Conservation (phyloP, 2,329 filamentous ascomycete genomes). For the Colletotrichum sansevieriae region DNA sequence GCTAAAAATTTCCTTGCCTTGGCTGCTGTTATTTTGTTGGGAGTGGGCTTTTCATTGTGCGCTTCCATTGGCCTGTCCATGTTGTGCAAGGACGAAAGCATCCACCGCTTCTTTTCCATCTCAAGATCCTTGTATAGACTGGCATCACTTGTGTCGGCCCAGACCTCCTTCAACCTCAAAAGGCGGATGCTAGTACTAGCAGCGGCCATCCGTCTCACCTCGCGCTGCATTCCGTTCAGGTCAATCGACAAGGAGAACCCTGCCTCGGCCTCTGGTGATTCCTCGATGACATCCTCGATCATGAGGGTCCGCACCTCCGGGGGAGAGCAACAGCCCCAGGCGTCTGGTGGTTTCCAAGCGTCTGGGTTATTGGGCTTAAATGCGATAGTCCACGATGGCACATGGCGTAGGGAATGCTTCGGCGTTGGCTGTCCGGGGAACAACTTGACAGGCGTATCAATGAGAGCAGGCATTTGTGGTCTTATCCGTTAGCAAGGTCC, state of each 20-base stretch:
- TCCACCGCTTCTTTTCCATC: slow-evolving; percentile 71
- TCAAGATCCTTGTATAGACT: slow-evolving; percentile 64
- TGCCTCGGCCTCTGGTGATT: slow-evolving; percentile 39
- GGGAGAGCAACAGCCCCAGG: slow-evolving; percentile 55
- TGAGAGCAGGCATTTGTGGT: slow-evolving; percentile 1
- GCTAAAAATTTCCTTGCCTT: slow-evolving; percentile 57
- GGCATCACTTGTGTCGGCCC: slow-evolving; percentile 59
- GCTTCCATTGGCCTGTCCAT: slow-evolving; percentile 53
- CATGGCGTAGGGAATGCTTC: slow-evolving; percentile 26
- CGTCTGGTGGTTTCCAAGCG: slow-evolving; percentile 60
- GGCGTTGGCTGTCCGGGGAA: slow-evolving; percentile 33
- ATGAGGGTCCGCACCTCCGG: slow-evolving; percentile 43
- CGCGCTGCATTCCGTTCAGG: slow-evolving; percentile 60
- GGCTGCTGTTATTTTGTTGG: slow-evolving; percentile 40
- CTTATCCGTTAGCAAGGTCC: slow-evolving; percentile 23
- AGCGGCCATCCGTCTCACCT: slow-evolving; percentile 67
- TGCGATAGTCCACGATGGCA: slow-evolving; percentile 43
- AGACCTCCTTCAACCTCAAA: slow-evolving; percentile 66
- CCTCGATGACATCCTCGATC: slow-evolving; percentile 44
- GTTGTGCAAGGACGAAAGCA: slow-evolving; percentile 69
- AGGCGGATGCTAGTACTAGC: slow-evolving; percentile 66
- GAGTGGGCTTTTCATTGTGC: slow-evolving; percentile 31
- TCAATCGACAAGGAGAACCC: slow-evolving; percentile 44
- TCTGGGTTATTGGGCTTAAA: slow-evolving; percentile 54
- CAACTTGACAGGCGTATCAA: slow-evolving; percentile 40